Conservation (phyloP, 2,329 filamentous ascomycete genomes). For the Zarea fungicola region DNA sequence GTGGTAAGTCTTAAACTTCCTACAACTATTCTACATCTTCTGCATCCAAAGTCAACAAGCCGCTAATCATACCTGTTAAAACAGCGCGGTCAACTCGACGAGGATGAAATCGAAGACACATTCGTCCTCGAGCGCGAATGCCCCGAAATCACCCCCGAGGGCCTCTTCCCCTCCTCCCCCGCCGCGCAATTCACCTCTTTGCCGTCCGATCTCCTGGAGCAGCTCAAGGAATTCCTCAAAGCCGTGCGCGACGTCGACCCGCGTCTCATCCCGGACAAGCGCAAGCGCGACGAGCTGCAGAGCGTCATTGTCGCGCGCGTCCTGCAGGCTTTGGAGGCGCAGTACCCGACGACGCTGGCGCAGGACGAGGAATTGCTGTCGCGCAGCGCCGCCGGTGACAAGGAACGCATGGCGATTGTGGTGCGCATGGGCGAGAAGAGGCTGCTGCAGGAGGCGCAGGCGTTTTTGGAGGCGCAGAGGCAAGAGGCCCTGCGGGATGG, state of each 20-base stretch:
- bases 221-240: constrained; percentile 47
- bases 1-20: constrained; percentile 35
- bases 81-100: constrained; percentile 45
- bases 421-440: constrained; percentile 70
- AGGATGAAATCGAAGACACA: constrained; percentile 66
- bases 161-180: constrained; percentile 43
- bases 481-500: constrained; percentile 25
- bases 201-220: constrained; percentile 40
- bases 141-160: constrained; percentile 46
- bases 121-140: constrained; percentile 62
- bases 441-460: constrained; percentile 52
- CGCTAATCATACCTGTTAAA: constrained; percentile 18
- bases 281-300: constrained; percentile 42
- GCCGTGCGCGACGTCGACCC: constrained; percentile 40
- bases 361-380: constrained; percentile 37
- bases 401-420: constrained; percentile 55
- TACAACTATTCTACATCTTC: no score
- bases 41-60: neutral
- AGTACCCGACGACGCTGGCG: constrained; percentile 38
- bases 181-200: constrained; percentile 18
- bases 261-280: constrained; percentile 42
- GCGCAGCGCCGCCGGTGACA: constrained; percentile 20
- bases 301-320: constrained; percentile 34
- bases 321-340: constrained; percentile 32
- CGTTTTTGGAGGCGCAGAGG: constrained; percentile 23